These are phyloP conservation scores for Populus davidiana DNA, from an alignment of 345 rosid species.

Conservation along the genomic window DNA sequence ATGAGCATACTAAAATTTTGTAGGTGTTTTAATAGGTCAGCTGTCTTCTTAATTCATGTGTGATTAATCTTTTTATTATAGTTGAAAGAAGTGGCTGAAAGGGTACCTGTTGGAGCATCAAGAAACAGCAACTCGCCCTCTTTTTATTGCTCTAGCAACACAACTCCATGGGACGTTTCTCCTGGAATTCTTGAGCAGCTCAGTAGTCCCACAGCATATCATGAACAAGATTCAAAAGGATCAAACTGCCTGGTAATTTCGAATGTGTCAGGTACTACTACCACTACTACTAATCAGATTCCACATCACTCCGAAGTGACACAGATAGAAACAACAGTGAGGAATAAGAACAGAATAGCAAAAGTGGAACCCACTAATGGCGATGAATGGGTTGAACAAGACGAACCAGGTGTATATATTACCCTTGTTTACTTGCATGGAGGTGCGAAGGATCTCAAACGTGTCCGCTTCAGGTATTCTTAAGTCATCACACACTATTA, in stretches of 20 bases:
- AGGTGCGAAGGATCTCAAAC: slow-evolving; percentile 29
- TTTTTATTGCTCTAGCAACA: background rate
- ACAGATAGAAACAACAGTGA: slow-evolving; percentile 1
- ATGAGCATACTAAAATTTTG: background rate
- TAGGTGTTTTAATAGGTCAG: background rate
- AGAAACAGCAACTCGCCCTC: slow-evolving; percentile 20
- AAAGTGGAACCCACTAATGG: slow-evolving; percentile 19
- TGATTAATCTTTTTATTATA: slow-evolving; percentile 18
- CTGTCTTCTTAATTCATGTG: background rate
- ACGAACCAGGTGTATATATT: slow-evolving; percentile 24
- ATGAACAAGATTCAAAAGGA: slow-evolving; percentile 19
- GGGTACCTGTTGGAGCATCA: slow-evolving; percentile 26
- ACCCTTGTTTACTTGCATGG: slow-evolving; percentile 26
- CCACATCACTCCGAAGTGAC: slow-evolving; percentile 9
- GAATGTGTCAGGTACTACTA: background rate
- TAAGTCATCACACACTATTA: background rate
- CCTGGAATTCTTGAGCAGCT: slow-evolving; percentile 14
- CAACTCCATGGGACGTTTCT: slow-evolving; percentile 12
- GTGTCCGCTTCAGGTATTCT: slow-evolving; percentile 30
- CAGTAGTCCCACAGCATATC: background rate
- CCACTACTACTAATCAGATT: background rate
- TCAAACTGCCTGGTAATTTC: slow-evolving; percentile 9
- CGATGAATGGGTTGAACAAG: slow-evolving; percentile 31
- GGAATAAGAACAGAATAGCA: slow-evolving; percentile 17
- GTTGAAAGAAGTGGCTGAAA: slow-evolving; percentile 37